Evolutionary conservation across 306 rosid species (phyloP), one percentile per base, ranked within the genome.

Genomic region (Medicago ruthenica): DNA sequence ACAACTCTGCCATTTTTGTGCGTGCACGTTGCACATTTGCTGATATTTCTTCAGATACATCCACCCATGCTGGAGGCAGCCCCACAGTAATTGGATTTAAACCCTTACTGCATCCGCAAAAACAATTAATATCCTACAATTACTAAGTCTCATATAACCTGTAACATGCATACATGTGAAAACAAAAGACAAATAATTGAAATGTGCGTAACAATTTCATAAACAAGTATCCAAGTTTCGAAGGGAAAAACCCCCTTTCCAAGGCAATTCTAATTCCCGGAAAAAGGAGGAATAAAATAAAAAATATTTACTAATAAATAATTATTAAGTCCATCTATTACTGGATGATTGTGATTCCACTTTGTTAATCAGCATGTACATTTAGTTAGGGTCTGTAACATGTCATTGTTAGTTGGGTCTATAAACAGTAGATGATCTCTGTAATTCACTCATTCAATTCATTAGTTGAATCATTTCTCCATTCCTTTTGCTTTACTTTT

Each of bases 61-160:
- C 98, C 74, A 96, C 98, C 99, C 99, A 92, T 7, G 98, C 96
- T 5, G 99, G 99, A 27, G 99, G 97, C 60, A 95, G 87, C 76
- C 98, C 99, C 71, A 96, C 90, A 5, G 90, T 90, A 62, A 88
- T 77, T 54, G 89, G 87, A 77, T 91, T 79, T 62, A 82, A 81
- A 77, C 88, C 97, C 84, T 83, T 87, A 75, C 97, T 92, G 93
- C 83, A 85, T 66, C 24, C 76, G 74, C 42, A 21, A 62, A 77
- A 64, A 73, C 39, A 86, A 42, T 27, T 31, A 39, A 59, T 20
- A 31, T 51, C 65, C 31, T 20, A 70, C 47, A 34, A 51, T 22
- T 34, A 16, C 31, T 31, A 50, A 50, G 5, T 50, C 73, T 13
- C 14, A 44, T 27, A 64, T 27, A 73, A 69, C 54, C 11, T 66